Evolutionary conservation across 768 basidiomycete species (phyloP), one percentile per base, ranked within the genome.

Genomic region (Leccinellum rugosiceps): DNA sequence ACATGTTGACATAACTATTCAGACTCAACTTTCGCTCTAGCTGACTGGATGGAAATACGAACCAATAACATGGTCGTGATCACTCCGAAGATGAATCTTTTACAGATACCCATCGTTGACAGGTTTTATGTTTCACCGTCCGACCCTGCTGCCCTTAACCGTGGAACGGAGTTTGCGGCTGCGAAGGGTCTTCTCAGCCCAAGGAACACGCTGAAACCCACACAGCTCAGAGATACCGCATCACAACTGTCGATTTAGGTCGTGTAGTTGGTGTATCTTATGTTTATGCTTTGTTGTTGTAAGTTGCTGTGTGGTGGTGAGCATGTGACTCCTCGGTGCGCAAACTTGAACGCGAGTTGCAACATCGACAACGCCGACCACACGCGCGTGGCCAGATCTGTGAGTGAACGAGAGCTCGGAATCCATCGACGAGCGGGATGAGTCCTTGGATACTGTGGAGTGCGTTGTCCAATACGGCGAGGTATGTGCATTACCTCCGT

Each of bases 21-120:
- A n/a, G 17, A 28, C 49, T 58, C 38, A 47, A 44, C 9, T 7
- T 23, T 41, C 21, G 21, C 35, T 17, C 50, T 31, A 72, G 92
- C 93, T 51, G 97, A 99, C 71, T 99, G 97, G 97, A 95, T 98
- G 88, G 97, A 98, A 72, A 95, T 99, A 66, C 90, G 89, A 70
- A 96, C 93, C 13, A 98, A 99, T 72, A 87, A 92, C 61, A 90
- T 98, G 88, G 87, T 94, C 23, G 86, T 97, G 50, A 90, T 98
- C 63, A 98, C 96, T 0, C 91, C 92, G 38, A 94, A 93, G 78
- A 94, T 96, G 84, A 98, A 98, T 68, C 72, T 97, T 25, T 55
- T 98, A 19, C 93, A 96, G 70, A 92, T 96, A 62, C 96, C 96
- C 2, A 97, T 98, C 67, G 76, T 91, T 46, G 94, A 98, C 78